Evolutionary conservation across 371 early-diverging fungal species (phyloP), one percentile per base, ranked within the genome.

Genomic region (Actinomortierella ambigua): DNA sequence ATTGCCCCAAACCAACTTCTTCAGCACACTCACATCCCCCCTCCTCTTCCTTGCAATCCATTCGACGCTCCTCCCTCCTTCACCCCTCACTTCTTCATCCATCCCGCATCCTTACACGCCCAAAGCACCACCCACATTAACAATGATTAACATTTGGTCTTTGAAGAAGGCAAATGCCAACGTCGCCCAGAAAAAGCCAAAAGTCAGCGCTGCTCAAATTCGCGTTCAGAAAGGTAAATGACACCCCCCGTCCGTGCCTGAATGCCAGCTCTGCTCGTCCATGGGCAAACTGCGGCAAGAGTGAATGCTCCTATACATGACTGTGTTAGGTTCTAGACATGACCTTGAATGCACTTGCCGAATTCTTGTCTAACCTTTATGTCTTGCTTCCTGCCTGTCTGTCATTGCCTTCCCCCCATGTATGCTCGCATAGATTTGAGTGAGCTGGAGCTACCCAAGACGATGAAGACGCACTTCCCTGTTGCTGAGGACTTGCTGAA

Each of bases 81-180:
- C 34, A 34, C 34, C 34, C 34, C 34, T 11, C 4, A 34, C 34
- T 6, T 34, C 11, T 6, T 34, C 34, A 34, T 34, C 34, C 34
- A 34, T 34, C 34, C 4, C 34, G 4, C 34, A 34, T 34, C 34
- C 34, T 34, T 11, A 34, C 11, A 34, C 34, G 11, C 34, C 4
- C 11, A 34, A 4, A 34, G 11, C 34, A n/a, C n/a, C n/a, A n/a
- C n/a, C n/a, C n/a, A 41, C 15, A 55, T 50, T n/a, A 34, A 81
- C 44, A 54, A 93, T 95, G 95, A 82, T 90, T 60, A 93, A 92
- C 69, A 92, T 96, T 65, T 95, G 95, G 94, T 84, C 86, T 18
- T 80, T 93, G 81, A 95, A 94, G 77, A 90, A 91, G 62, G 86
- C 90, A 57, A 88, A 88, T 65, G 92, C 85, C 79, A 28, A 63